Evolutionary conservation across 2,329 filamentous ascomycete genomes (phyloP).

Genomic region (Penicillium brasilianum): DNA sequence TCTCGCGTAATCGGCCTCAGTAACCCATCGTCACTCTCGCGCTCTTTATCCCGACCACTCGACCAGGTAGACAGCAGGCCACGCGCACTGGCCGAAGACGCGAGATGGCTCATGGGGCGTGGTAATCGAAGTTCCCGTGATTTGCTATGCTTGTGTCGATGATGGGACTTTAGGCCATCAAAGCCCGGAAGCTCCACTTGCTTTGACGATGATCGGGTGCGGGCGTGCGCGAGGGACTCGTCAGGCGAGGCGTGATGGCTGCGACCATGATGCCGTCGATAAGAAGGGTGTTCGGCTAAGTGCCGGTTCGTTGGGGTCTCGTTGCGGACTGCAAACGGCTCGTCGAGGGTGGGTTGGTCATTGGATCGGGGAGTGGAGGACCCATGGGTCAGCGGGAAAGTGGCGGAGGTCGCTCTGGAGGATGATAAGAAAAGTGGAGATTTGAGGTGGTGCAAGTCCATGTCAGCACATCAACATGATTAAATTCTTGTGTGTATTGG

Average conservation of each 20-base stretch:
- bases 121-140: slow-evolving; percentile 39
- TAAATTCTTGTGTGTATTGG: neutral
- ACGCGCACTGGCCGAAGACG: slow-evolving; percentile 38
- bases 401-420: slow-evolving; percentile 26
- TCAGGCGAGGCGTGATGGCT: neutral
- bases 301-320: slow-evolving; percentile 20
- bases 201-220: slow-evolving; percentile 14
- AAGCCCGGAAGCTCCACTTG: slow-evolving; percentile 19
- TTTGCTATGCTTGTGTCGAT: slow-evolving; percentile 38
- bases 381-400: slow-evolving; percentile 33
- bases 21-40: slow-evolving; percentile 37
- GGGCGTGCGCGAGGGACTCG: neutral
- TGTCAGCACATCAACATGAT: slow-evolving; percentile 12
- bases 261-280: slow-evolving; percentile 1
- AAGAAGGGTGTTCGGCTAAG: slow-evolving; percentile 13
- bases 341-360: slow-evolving; percentile 23
- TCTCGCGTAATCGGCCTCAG: slow-evolving; percentile 39
- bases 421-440: slow-evolving; percentile 22
- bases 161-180: slow-evolving; percentile 23
- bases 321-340: slow-evolving; percentile 25
- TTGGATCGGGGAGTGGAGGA: slow-evolving; percentile 27
- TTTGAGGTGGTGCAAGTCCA: slow-evolving; percentile 25
- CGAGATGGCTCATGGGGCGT: slow-evolving; percentile 40
- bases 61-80: slow-evolving; percentile 41
- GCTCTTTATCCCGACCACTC: slow-evolving; percentile 37